Evolutionary conservation across 495 filamentous ascomycete species (phyloP).

Genomic region (Cenococcum geophilum): DNA sequence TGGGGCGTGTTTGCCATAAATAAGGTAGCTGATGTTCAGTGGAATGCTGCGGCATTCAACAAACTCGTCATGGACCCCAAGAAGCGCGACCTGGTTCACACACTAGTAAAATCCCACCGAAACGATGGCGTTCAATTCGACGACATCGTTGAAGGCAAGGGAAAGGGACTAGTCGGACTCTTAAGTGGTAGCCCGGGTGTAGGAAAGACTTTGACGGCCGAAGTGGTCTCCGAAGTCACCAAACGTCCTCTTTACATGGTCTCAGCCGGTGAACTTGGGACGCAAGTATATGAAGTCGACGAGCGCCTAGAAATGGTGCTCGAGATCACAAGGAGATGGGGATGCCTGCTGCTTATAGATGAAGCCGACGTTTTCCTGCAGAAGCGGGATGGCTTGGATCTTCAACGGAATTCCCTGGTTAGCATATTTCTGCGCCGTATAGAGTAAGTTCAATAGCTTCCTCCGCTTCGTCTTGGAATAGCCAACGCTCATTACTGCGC

Average conservation of each 20-base stretch:
- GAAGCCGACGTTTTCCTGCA: constrained; percentile 25
- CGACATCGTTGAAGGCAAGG: background rate
- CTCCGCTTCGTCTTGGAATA: too few species aligned
- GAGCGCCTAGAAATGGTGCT: constrained; percentile 12
- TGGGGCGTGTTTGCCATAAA: background rate
- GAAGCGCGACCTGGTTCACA: background rate
- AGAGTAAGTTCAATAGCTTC: background rate
- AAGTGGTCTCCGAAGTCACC: constrained; percentile 19
- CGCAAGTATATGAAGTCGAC: constrained; percentile 16
- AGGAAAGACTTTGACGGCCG: constrained; percentile 1
- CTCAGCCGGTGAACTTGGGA: constrained; percentile 19
- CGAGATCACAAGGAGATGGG: constrained; percentile 19
- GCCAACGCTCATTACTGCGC: too few species aligned
- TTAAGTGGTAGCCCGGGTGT: background rate
- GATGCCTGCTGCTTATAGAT: constrained; percentile 17
- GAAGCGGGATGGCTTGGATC: constrained; percentile 14
- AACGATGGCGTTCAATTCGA: background rate
- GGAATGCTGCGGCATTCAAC: background rate
- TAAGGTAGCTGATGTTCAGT: background rate
- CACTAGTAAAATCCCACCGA: background rate
- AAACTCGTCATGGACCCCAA: background rate
- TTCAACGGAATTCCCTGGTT: constrained; percentile 21
- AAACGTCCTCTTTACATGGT: constrained; percentile 21
- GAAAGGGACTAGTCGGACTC: background rate
- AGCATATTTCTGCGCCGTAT: constrained; percentile 19